phyloP scores from a whole-genome alignment of 352 stramenopile species.

The Globisporangium barbulae region DNA sequence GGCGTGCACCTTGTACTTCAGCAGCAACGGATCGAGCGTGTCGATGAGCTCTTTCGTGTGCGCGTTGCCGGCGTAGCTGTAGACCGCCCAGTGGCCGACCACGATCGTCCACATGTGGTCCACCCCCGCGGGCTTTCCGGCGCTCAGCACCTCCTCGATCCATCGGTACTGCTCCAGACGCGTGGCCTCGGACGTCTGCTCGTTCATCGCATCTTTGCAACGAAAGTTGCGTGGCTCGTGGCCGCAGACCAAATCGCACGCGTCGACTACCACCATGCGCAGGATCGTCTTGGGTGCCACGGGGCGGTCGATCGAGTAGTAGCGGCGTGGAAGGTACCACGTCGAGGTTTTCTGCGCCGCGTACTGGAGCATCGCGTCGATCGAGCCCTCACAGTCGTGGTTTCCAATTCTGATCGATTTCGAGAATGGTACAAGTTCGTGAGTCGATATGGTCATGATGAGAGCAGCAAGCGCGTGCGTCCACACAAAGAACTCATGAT shows the following conservation, averaged over 20 bases:
- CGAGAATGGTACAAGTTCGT: not conserved
- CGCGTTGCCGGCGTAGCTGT: constrained; percentile 81
- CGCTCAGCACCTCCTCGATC: constrained; percentile 63
- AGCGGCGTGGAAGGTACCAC: constrained; percentile 79
- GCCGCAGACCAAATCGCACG: constrained; percentile 81
- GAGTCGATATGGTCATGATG: not conserved
- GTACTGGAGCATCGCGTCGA: constrained; percentile 81
- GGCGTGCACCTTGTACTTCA: constrained; percentile 81
- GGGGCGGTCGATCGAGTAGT: constrained; percentile 75
- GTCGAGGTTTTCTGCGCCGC: constrained; percentile 58
- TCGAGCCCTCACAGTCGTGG: constrained; percentile 84
- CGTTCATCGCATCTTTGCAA: constrained; percentile 76
- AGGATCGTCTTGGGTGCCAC: constrained; percentile 80
- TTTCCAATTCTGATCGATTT: constrained; percentile 65
- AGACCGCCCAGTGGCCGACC: constrained; percentile 81
- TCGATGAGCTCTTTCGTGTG: constrained; percentile 76
- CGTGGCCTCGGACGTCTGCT: constrained; percentile 58
- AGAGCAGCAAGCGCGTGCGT: not conserved
- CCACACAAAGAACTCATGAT: not conserved
- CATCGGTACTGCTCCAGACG: constrained; percentile 72
- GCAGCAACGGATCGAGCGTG: constrained; percentile 63
- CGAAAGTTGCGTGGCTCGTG: constrained; percentile 72
- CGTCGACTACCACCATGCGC: constrained; percentile 75
- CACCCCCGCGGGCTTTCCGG: constrained; percentile 54
- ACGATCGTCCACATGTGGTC: constrained; percentile 86